A percentile compares a stretch with the other conserved stretches of the same genome.
These are phyloP conservation scores for Malassezia dermatis DNA, from an alignment of 1,284 basidiomycete genomes.

Conservation along the genomic window DNA sequence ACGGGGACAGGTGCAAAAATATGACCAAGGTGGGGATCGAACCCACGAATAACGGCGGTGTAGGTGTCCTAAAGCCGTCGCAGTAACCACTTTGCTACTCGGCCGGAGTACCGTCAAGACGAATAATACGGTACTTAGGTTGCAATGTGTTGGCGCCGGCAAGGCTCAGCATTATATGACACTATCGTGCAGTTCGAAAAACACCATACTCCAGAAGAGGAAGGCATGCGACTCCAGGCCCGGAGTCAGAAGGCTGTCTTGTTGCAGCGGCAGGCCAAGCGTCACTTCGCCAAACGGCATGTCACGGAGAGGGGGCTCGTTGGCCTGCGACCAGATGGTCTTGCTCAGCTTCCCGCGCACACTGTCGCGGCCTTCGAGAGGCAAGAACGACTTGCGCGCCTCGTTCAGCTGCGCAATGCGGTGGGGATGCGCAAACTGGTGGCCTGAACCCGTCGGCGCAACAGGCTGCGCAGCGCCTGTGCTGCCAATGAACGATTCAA, in stretches of 20 bases:
- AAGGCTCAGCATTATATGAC: neutral
- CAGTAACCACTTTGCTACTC: constrained; percentile 21
- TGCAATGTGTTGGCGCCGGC: neutral
- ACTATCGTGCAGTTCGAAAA: constrained; percentile 3
- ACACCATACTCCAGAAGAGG: constrained; percentile 15
- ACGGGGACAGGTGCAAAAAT: neutral
- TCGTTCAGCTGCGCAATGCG: constrained; percentile 35
- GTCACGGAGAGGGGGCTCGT: constrained; percentile 5
- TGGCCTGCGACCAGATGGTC: neutral
- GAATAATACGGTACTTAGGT: neutral
- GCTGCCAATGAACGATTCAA: constrained; percentile 29
- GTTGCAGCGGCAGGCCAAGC: constrained; percentile 30
- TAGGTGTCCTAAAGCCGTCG: constrained; percentile 18
- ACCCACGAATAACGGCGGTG: constrained; percentile 20
- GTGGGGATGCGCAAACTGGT: constrained; percentile 36
- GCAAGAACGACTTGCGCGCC: constrained; percentile 26
- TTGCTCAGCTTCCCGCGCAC: constrained; percentile 27
- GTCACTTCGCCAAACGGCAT: constrained; percentile 23
- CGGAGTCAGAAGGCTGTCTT: constrained; percentile 20
- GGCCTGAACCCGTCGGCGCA: constrained; percentile 13
- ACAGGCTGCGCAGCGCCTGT: constrained; percentile 7
- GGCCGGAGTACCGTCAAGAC: neutral
- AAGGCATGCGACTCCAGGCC: constrained; percentile 19
- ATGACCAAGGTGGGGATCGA: constrained; percentile 21
- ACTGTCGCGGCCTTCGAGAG: constrained; percentile 25